Evolutionary conservation across 176 grass and related monocot genomes (phyloP), one percentile per base, ranked within the genome.

Genomic region (Juncus effusus): DNA sequence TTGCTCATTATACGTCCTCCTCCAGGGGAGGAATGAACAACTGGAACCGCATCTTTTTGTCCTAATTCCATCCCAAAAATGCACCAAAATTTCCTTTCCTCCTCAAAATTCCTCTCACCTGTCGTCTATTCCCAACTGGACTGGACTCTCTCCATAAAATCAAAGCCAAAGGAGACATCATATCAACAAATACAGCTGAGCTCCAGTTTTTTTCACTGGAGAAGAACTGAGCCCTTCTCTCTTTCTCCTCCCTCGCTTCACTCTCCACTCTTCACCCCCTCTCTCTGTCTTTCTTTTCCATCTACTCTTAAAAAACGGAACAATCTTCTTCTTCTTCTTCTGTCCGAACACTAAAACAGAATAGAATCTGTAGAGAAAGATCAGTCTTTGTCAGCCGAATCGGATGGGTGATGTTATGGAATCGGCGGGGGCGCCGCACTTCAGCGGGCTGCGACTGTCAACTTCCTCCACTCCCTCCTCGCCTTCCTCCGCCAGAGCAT

Each of bases 401-500:
- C 61, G 77, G 78, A 80, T 85, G 76, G 94, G 88, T 58, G 85
- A 93, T 67, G 78, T 78, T 13, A 90, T 99, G 81, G 88, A 93
- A 45, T 78, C 85, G 7, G 77, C 88, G 12, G 85, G 80, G 64
- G 88, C 81, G 53, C 80, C 88, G 8, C 94, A 99, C 81, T 99
- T 99, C 94, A 90, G 94, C 68, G 85, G 94, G 36, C 83, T 93
- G 80, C 94, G 88, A 65, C 82, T 75, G 16, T 76, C 80, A 53
- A 59, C 82, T 54, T 69, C 87, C 50, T 83, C 91, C 5, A 16
- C 79, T 41, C 84, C 93, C 0, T 84, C 94, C 63, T 83, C 88
- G 65, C 85, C 94, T 12, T 89, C 88, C 60, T 88, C 85, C 54
- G 77, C 62, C 54, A 65, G 61, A 61, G 73, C 90, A 12, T 66